These are phyloP conservation scores for Phymatotrichopsis omnivora DNA, from an alignment of 2,329 filamentous ascomycete genomes.

Conservation along the genomic window DNA sequence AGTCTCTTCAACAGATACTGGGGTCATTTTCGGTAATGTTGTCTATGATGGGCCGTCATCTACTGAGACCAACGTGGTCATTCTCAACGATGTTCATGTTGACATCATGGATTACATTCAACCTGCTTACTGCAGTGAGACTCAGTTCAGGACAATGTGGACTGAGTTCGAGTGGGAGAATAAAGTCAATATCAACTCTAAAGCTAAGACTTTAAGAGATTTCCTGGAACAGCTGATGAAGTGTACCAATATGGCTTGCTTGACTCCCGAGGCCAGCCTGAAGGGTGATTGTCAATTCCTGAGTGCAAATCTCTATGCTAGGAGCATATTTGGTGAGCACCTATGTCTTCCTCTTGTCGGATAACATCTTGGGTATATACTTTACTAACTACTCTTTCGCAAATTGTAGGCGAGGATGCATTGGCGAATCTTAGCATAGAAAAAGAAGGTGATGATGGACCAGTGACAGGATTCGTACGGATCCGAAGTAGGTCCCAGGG, in stretches of 20 bases:
- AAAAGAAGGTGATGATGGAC: slow-evolving; percentile 89
- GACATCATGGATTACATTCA: slow-evolving; percentile 99
- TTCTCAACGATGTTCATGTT: slow-evolving; percentile 93
- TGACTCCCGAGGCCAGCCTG: slow-evolving; percentile 90
- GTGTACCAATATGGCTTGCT: slow-evolving; percentile 95
- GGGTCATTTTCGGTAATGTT: slow-evolving; percentile 97
- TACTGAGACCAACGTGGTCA: slow-evolving; percentile 91
- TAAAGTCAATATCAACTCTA: slow-evolving; percentile 99
- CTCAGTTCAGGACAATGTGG: slow-evolving; percentile 99
- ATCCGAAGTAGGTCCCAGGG: slow-evolving; percentile 97
- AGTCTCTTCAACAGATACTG: slow-evolving; percentile 93
- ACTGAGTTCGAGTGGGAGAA: slow-evolving; percentile 99
- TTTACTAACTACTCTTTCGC: slow-evolving; percentile 29
- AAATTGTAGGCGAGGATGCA: slow-evolving; percentile 90
- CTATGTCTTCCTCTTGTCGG: neutral
- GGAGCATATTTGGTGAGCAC: slow-evolving; percentile 91
- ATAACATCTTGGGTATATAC: neutral
- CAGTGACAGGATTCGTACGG: slow-evolving; percentile 92
- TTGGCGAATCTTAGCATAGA: slow-evolving; percentile 96
- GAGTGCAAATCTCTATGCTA: slow-evolving; percentile 90
- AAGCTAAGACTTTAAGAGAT: slow-evolving; percentile 79
- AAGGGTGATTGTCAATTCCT: slow-evolving; percentile 97
- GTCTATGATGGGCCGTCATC: slow-evolving; percentile 91
- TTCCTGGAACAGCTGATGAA: slow-evolving; percentile 95
- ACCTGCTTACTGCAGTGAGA: slow-evolving; percentile 80